Base-by-base conservation (phyloP, 495 filamentous ascomycete genomes). In the Penicillium waksmanii region DNA sequence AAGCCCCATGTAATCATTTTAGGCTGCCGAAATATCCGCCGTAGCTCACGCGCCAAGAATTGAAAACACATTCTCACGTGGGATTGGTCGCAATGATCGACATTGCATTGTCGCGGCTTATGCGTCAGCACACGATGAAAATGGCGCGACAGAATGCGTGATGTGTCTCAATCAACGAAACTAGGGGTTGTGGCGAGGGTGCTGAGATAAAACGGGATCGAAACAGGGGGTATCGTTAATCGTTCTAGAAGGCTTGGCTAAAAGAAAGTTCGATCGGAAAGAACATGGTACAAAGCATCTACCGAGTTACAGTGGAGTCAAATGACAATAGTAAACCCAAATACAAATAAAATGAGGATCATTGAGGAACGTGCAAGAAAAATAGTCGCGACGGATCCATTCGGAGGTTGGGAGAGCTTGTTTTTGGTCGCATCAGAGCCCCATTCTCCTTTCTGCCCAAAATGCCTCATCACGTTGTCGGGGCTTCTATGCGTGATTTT, bases 401-500 rank as follows among this genome's bases (percentile, higher is more conserved):
- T 31, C 27, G 27, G 27, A 31, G 8, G 1, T 31, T 31, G 5
- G 27, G 27, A 31, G 27, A 31, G 5, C 27, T 31, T 44, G 40
- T 13, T 44, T 44, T 44, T 44, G 42, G 42, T 6, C 42, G 8
- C 15, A 4, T 44, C n/a, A 21, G 12, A 44, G 42, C 42, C 42
- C 42, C 15, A 17, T 44, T 31, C 27, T 38, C 10, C 23, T 27
- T 40, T 51, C 11, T 17, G 42, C 8, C 42, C 42, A 44, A 44
- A 44, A 44, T 44, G 42, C 42, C 40, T 46, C 38, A 48, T 48
- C 48, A 55, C 47, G 34, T 57, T 51, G 46, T 48, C 19, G n/a
- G 13, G 31, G 15, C n/a, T 19, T 47, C 4, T 47, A 48, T 56
- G 53, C 15, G 53, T 48, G 40, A 56, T 56, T 56, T 48, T 56